phyloP scores from a whole-genome alignment of 495 filamentous ascomycete species.

The Hypoxylon lenormandii region DNA sequence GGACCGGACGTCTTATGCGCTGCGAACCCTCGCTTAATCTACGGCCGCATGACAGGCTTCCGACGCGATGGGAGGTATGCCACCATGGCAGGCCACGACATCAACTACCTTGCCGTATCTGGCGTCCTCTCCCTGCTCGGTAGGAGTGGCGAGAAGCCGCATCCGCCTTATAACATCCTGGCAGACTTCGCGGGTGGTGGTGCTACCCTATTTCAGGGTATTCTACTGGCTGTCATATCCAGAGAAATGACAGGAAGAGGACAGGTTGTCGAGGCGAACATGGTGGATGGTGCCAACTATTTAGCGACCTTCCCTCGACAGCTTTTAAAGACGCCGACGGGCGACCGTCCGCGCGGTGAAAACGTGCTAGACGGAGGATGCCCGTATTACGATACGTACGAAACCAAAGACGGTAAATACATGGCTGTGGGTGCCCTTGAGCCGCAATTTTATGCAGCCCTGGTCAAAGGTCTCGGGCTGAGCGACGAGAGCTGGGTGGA shows the following conservation, averaged over 20 bases:
- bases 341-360: conserved; percentile 72
- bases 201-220: conserved; percentile 76
- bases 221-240: conserved; percentile 71
- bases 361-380: conserved; percentile 86
- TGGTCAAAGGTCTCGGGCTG: conserved; percentile 75
- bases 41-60: conserved; percentile 89
- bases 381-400: conserved; percentile 89
- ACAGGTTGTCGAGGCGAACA: conserved; percentile 92
- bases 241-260: conserved; percentile 73
- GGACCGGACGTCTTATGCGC: conserved; percentile 72
- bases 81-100: conserved; percentile 95
- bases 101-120: conserved; percentile 93
- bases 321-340: conserved; percentile 67
- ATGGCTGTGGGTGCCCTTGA: conserved; percentile 94
- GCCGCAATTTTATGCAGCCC: conserved; percentile 78
- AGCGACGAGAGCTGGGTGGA: conserved; percentile 63
- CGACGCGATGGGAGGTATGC: conserved; percentile 85
- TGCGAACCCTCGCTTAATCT: conserved; percentile 79
- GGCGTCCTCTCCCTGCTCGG: conserved; percentile 84
- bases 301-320: conserved; percentile 81
- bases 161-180: conserved; percentile 83
- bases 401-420: conserved; percentile 81
- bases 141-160: conserved; percentile 72
- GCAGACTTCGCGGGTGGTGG: conserved; percentile 94
- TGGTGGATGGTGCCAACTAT: conserved; percentile 89